phyloP scores from a whole-genome alignment of 148 eudicot genomes.

The Rhododendron molle region DNA sequence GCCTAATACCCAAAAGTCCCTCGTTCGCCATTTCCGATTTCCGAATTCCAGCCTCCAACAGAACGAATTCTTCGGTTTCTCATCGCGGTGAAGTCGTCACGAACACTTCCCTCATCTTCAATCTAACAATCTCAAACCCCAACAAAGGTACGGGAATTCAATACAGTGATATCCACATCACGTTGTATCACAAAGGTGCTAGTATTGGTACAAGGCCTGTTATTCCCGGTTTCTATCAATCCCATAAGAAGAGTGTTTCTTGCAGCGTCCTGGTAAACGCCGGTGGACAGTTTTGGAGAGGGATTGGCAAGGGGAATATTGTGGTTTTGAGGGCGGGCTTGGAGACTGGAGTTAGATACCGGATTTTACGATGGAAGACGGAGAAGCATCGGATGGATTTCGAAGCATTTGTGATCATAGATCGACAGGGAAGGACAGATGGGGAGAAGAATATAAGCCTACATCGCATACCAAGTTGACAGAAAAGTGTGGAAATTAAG shows the following conservation, averaged over 20 bases:
- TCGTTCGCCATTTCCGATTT: constrained; percentile 9
- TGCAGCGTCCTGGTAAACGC: background rate
- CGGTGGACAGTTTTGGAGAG: constrained; percentile 5
- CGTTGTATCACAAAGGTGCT: background rate
- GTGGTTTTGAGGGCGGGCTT: constrained; percentile 5
- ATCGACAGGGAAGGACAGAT: constrained; percentile 13
- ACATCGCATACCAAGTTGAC: background rate
- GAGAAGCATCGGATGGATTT: constrained; percentile 5
- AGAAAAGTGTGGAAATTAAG: background rate
- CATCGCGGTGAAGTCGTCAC: background rate
- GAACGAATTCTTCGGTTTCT: background rate
- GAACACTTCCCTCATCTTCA: constrained; percentile 5
- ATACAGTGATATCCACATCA: constrained; percentile 12
- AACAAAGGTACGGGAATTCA: constrained; percentile 24
- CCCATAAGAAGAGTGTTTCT: constrained; percentile 11
- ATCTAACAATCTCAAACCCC: constrained; percentile 24
- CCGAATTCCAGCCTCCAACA: background rate
- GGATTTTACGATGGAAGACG: constrained; percentile 25
- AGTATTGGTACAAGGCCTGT: constrained; percentile 6
- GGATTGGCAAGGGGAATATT: background rate
- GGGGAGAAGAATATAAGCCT: background rate
- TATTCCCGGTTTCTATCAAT: constrained; percentile 19
- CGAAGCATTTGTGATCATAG: constrained; percentile 11
- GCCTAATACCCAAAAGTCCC: constrained; percentile 21
- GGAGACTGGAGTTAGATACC: constrained; percentile 16